A percentile compares a stretch with the other conserved stretches of the same genome.
Evolutionary conservation across 176 grass and related monocot genomes (phyloP).

Genomic region (Saccharum officinarum): DNA sequence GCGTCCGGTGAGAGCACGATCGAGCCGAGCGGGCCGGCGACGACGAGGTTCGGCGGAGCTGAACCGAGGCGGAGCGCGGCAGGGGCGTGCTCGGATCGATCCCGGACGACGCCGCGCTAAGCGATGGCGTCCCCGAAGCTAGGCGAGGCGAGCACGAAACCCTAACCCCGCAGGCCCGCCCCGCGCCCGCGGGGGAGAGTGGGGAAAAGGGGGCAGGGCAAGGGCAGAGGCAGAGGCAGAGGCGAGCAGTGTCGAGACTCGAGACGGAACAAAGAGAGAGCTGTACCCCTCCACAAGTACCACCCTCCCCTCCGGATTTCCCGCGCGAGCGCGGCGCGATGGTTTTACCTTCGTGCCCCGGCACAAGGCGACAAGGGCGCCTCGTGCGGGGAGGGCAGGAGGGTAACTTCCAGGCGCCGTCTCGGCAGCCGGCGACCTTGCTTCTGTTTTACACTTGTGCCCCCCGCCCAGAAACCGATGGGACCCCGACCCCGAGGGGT

Average conservation of each 20-base stretch:
- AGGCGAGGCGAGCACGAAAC: slow-evolving; percentile 35
- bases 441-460: background rate
- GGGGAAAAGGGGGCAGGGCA: background rate
- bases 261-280: slow-evolving; percentile 30
- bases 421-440: slow-evolving; percentile 25
- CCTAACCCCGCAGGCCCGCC: slow-evolving; percentile 18
- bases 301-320: slow-evolving; percentile 42
- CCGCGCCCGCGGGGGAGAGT: background rate
- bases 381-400: background rate
- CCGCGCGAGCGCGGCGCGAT: slow-evolving; percentile 48
- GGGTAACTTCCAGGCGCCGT: slow-evolving; percentile 28
- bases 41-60: background rate
- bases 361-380: background rate
- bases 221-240: background rate
- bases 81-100: background rate
- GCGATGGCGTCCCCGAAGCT: background rate
- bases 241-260: slow-evolving; percentile 8
- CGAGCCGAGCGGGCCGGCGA: too few species aligned
- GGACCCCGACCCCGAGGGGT: too few species aligned
- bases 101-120: background rate
- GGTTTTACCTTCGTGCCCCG: slow-evolving; percentile 38
- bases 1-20: too few species aligned
- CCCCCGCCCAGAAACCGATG: slow-evolving; percentile 12
- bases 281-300: background rate
- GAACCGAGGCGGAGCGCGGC: background rate